These are phyloP conservation scores for Mimosa bimucronata DNA, from an alignment of 306 rosid genomes.

Conservation along the genomic window DNA sequence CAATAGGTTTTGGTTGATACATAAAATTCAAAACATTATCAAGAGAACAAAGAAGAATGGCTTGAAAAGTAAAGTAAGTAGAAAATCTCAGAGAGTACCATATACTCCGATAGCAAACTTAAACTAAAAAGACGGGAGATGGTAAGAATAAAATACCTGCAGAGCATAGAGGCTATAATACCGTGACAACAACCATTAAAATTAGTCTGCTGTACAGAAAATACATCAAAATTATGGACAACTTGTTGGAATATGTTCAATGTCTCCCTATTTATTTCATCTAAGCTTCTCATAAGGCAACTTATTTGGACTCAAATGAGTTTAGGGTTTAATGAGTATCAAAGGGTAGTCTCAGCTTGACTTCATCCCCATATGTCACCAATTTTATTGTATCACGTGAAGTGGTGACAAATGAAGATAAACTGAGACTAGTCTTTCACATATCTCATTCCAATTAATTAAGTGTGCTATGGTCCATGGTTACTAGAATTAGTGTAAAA, in stretches of 20 bases:
- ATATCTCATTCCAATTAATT: constrained; percentile 18
- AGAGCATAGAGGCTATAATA: not conserved
- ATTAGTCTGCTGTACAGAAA: constrained; percentile 16
- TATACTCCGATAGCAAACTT: constrained; percentile 31
- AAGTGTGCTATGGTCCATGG: constrained; percentile 3
- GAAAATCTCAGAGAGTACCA: too few species aligned
- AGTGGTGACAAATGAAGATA: constrained; percentile 26
- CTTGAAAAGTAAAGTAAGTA: too few species aligned
- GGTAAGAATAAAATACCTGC: not conserved
- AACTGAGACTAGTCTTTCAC: constrained; percentile 14
- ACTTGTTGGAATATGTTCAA: not conserved
- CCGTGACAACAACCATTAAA: not conserved
- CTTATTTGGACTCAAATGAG: too few species aligned
- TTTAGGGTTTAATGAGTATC: too few species aligned
- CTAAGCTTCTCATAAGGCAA: too few species aligned
- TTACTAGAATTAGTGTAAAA: constrained; percentile 2
- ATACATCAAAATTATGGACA: not conserved
- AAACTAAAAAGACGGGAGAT: not conserved
- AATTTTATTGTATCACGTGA: not conserved
- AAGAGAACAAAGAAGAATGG: too few species aligned
- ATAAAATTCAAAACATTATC: too few species aligned
- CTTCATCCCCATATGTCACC: too few species aligned
- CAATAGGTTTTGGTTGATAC: too few species aligned
- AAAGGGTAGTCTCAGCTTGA: too few species aligned
- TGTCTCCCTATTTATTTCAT: too few species aligned